phyloP scores from a whole-genome alignment of 1,139 yeast genomes.

The Debaryomyces singareniensis region DNA sequence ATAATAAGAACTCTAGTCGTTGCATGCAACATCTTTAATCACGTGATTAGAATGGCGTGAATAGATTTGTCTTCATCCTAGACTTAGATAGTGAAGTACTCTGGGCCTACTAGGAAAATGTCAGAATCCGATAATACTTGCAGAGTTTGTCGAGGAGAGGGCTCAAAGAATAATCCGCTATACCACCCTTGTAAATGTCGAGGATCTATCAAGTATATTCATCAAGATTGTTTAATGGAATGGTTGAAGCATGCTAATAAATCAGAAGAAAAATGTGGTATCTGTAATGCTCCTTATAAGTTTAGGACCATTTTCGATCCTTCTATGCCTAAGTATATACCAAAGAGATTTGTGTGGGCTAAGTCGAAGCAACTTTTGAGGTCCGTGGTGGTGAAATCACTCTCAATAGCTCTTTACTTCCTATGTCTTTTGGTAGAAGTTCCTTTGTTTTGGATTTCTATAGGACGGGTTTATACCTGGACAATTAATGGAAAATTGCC shows the following conservation, averaged over 20 bases:
- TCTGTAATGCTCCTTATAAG: conserved; percentile 73
- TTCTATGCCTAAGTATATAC: conserved; percentile 63
- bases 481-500: conserved; percentile 48
- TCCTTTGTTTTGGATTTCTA: conserved; percentile 52
- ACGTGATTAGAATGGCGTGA: conserved; percentile 1
- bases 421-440: conserved; percentile 44
- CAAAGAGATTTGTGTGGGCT: conserved; percentile 38
- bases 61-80: background rate
- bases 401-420: conserved; percentile 28
- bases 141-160: conserved; percentile 92
- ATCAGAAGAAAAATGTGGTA: conserved; percentile 70
- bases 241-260: conserved; percentile 73
- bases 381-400: conserved; percentile 16
- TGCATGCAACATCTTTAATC: no score
- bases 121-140: conserved; percentile 39
- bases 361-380: conserved; percentile 27
- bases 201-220: conserved; percentile 90
- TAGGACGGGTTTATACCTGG: conserved; percentile 49
- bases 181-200: conserved; percentile 91
- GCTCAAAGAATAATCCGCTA: conserved; percentile 70
- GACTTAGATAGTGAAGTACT: background rate
- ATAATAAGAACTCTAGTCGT: no score
- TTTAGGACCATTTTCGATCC: conserved; percentile 69
- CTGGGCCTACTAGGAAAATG: conserved; percentile 1
- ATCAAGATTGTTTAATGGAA: conserved; percentile 83